phyloP scores from a whole-genome alignment of 257 asterid species.

The Solanum medicagineum region DNA sequence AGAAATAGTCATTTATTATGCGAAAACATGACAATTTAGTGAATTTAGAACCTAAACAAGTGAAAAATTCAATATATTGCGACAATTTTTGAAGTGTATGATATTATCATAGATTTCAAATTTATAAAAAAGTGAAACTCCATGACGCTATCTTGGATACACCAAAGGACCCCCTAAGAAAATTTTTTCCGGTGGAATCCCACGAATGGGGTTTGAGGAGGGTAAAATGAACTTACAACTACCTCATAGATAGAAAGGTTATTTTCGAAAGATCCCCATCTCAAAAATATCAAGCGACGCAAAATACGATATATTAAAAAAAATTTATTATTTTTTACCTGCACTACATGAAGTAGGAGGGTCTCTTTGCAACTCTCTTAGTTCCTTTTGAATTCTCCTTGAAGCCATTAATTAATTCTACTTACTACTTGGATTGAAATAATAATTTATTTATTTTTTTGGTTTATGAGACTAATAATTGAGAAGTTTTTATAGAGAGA shows the following conservation, averaged over 20 bases:
- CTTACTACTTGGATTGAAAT: not conserved
- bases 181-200: not conserved
- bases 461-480: not conserved
- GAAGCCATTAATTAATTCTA: not conserved
- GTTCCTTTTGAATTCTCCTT: conserved; percentile 8
- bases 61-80: not conserved
- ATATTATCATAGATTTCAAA: not conserved
- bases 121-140: not conserved
- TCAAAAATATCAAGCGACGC: no score
- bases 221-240: no score
- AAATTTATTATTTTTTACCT: not conserved
- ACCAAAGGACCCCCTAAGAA: not conserved
- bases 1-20: no score
- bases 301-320: not conserved
- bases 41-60: not conserved
- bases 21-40: not conserved
- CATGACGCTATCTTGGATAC: not conserved
- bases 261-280: no score
- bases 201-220: no score
- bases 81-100: not conserved
- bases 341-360: conserved; percentile 13
- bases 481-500: not conserved
- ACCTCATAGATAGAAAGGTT: no score
- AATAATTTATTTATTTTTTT: not conserved
- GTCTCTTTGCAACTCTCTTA: conserved; percentile 10